Evolutionary conservation across 495 filamentous ascomycete genomes (phyloP), one percentile per base, ranked within the genome.

Genomic region (Aspergillus homomorphus): DNA sequence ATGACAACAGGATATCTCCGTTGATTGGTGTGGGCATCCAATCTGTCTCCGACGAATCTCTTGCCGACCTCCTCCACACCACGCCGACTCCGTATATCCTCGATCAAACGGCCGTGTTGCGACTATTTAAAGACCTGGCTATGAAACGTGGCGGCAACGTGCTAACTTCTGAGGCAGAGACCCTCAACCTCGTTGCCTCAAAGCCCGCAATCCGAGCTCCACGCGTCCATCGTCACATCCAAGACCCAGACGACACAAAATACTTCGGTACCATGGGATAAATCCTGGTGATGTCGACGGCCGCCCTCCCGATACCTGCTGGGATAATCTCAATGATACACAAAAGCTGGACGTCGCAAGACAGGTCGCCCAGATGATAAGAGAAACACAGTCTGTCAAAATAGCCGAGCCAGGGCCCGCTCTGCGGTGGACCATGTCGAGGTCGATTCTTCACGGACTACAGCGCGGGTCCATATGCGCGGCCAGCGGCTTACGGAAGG

Each of bases 231-330:
- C 60, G 65, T 8, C 43, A 61, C 45, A 59, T 68, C 30, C 53
- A 64, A 20, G 7, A 66, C 30, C 24, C 49, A 33, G 58, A 65
- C 45, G 63, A 66, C 4, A 64, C 60, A 4, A 49, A 68, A 42
- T 70, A 66, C 23, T 65, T 64, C 56, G 63, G 63, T 7, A 73
- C 54, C 14, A 58, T 23, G 33, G 60, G 68, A 6, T 72, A 67
- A 56, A 63, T 74, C 59, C 56, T 71, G n/a, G 72, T 74, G 66
- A 61, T 59, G 60, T 73, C 54, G 4, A 53, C 23, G 66, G 71
- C 18, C 22, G 66, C 54, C 45, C 62, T 3, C 62, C 71, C 44
- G 62, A 61, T 45, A 59, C 63, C 24, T 62, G 66, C 51, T 74
- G 66, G 71, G 48, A 53, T 23, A 16, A 26, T 12, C 62, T 69